Conservation (phyloP, 345 rosid genomes). For the Erucastrum elatum region DNA sequence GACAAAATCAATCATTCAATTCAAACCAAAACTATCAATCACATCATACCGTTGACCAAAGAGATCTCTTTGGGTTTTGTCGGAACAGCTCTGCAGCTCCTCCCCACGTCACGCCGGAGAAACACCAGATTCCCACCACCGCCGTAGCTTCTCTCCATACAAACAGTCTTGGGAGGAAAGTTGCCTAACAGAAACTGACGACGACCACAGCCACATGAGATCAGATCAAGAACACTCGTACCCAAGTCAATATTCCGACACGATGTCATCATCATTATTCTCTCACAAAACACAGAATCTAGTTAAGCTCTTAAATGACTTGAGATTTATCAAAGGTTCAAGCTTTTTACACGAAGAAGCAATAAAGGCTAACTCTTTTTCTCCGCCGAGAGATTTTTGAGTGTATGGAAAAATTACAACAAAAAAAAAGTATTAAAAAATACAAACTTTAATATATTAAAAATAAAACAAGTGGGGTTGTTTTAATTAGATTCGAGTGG, state of each 20-base stretch:
- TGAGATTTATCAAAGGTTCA: not conserved
- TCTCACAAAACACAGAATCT: slow-evolving; percentile 42
- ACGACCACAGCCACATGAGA: slow-evolving; percentile 58
- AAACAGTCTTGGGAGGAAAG: slow-evolving; percentile 33
- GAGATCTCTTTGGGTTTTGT: slow-evolving; percentile 59
- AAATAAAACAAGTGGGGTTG: not conserved
- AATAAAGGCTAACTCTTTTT: not conserved
- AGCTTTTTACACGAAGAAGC: not conserved
- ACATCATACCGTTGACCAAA: slow-evolving; percentile 50
- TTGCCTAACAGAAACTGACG: slow-evolving; percentile 40
- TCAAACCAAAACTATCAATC: not conserved
- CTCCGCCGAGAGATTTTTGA: slow-evolving; percentile 13
- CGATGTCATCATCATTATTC: slow-evolving; percentile 51
- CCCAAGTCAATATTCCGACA: slow-evolving; percentile 69
- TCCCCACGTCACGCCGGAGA: slow-evolving; percentile 48
- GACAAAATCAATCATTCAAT: not conserved
- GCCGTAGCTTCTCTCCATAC: slow-evolving; percentile 30
- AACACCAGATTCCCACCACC: slow-evolving; percentile 46
- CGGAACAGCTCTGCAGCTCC: slow-evolving; percentile 53
- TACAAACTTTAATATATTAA: not conserved
- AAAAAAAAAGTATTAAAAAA: not conserved
- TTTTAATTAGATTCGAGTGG: not conserved
- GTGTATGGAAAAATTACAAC: not conserved
- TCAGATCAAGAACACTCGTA: slow-evolving; percentile 56
- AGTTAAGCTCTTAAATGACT: not conserved